Base-by-base conservation (phyloP, 177 flowering plant species). In the Vitis hybrid region DNA sequence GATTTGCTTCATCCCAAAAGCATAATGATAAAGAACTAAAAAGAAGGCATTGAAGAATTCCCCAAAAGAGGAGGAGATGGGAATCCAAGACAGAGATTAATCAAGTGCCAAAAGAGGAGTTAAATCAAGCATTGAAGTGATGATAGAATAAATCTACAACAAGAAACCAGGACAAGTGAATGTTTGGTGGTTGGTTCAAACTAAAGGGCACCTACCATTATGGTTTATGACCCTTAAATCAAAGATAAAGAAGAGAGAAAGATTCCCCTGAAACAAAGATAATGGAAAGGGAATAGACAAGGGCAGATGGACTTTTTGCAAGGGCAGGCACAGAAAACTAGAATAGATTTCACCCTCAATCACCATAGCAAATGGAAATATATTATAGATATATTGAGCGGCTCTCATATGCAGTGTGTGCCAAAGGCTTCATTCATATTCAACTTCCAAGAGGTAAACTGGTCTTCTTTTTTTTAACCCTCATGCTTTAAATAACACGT, bases 251-350 rank as follows among this genome's bases (percentile, higher is more conserved):
- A 13, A 54, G 19, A 48, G 55, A 69, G 64, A 57, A 64, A 68
- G 68, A 74, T 68, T 68, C 72, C 65, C 58, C 21, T 32, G 57
- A 56, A 62, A 45, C 5, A 18, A 34, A 49, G 40, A 61, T 32
- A 8, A 34, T 50, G 12, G 26, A 61, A 67, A 45, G 62, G 64
- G 23, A 62, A 62, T 23, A 19, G 68, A 68, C 72, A 74, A 26
- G 49, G 62, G 65, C 75, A 76, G 72, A 67, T 76, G 79, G 72
- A 71, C 45, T 58, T 67, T 62, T 48, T 30, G 62, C 13, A 63
- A 68, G 63, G 67, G 72, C 56, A 62, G 72, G 75, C 75, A 68
- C 79, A 59, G 79, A 76, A 76, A 68, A 63, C 79, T 60, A 72
- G 30, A 68, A 11, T 51, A 34, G 18, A 60, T 73, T 54, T 54